Conservation (phyloP, 257 asterid species). For the Paulownia fortunei region DNA sequence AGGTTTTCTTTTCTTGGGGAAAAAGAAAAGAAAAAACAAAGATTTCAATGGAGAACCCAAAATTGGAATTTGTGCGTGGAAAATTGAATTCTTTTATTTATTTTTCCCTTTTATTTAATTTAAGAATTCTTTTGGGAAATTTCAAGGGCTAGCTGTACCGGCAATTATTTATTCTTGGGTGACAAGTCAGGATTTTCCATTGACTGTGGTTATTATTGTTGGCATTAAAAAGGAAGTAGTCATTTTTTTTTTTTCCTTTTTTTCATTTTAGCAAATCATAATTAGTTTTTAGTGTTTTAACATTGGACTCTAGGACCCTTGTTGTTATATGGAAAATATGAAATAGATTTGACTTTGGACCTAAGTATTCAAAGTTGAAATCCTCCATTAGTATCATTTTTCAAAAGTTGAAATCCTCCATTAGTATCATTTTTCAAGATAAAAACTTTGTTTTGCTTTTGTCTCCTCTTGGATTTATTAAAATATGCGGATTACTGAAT, state of each 20-base stretch:
- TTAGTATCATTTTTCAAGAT: too few relatives aligned
- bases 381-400: too few relatives aligned
- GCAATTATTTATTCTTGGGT: not conserved
- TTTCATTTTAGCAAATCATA: too few relatives aligned
- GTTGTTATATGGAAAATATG: too few relatives aligned
- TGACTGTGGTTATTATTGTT: not conserved
- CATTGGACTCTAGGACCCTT: too few relatives aligned
- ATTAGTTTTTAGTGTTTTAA: too few relatives aligned
- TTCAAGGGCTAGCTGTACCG: not conserved
- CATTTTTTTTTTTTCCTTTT: not conserved
- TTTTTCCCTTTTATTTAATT: not conserved
- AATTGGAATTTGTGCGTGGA: not conserved
- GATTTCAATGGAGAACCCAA: not conserved
- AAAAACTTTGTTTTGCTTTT: too few relatives aligned
- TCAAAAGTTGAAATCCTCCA: too few relatives aligned
- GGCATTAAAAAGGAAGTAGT: not conserved
- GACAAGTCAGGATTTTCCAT: not conserved
- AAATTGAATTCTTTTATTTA: not conserved
- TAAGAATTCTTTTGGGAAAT: not conserved
- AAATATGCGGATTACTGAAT: too few relatives aligned
- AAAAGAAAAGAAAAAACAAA: slow-evolving; percentile 37
- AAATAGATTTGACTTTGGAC: not conserved
- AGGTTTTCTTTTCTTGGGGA: slow-evolving; percentile 44
- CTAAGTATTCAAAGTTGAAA: not conserved
- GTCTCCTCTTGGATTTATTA: not conserved